A percentile compares a stretch with the other conserved stretches of the same genome.
Evolutionary conservation across 2,329 filamentous ascomycete species (phyloP).

Genomic region (Alternaria novae-zelandiae): DNA sequence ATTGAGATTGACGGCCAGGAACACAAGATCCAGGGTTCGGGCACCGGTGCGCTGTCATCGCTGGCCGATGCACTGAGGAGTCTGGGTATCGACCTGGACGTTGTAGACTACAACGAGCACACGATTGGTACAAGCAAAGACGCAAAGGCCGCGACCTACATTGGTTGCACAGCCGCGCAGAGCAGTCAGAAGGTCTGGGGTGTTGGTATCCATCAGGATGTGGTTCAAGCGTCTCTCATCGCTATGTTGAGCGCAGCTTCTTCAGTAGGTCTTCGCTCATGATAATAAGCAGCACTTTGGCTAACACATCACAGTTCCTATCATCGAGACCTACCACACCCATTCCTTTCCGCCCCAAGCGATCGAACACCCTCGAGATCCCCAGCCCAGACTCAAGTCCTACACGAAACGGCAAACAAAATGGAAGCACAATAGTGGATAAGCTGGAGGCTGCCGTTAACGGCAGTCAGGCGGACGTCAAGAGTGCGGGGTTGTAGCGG

Average conservation of each 20-base stretch:
- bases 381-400: constrained; percentile 38
- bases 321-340: constrained; percentile 73
- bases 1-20: constrained; percentile 82
- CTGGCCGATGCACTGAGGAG: constrained; percentile 80
- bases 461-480: constrained; percentile 27
- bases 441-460: constrained; percentile 40
- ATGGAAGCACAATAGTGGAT: constrained; percentile 30
- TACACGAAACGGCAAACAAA: constrained; percentile 8
- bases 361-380: constrained; percentile 56
- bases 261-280: constrained; percentile 66
- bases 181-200: constrained; percentile 82
- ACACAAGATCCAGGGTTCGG: constrained; percentile 77
- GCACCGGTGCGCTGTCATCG: constrained; percentile 90
- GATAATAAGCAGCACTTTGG: neutral
- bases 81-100: constrained; percentile 85
- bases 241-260: constrained; percentile 84
- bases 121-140: constrained; percentile 81
- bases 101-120: constrained; percentile 96
- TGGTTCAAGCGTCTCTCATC: constrained; percentile 86
- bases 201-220: constrained; percentile 89
- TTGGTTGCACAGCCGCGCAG: constrained; percentile 78
- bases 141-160: constrained; percentile 94
- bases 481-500: constrained; percentile 24
- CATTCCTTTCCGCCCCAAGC: constrained; percentile 65
- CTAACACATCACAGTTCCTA: constrained; percentile 65